phyloP scores from a whole-genome alignment of 768 basidiomycete species.

The Psilocybe sp. region DNA sequence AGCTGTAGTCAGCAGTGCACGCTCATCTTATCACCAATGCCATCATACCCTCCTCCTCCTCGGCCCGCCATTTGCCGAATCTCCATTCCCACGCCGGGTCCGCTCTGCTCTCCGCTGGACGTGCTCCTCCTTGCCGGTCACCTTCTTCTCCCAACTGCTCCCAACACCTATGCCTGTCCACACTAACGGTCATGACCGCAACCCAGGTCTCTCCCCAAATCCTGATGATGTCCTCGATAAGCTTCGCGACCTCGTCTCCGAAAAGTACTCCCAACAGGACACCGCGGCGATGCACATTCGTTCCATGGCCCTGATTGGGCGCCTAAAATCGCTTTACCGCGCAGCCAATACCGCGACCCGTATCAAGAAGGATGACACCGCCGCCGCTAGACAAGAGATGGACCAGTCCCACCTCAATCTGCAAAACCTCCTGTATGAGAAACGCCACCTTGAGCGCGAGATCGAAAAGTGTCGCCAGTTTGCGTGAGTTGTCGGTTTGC shows the following conservation, averaged over 20 bases:
- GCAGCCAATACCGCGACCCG: slow-evolving; percentile 70
- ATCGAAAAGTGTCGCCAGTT: slow-evolving; percentile 93
- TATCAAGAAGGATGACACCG: slow-evolving; percentile 62
- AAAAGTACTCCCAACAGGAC: slow-evolving; percentile 40
- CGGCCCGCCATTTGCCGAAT: slow-evolving; percentile 21
- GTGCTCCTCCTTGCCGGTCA: slow-evolving; percentile 9
- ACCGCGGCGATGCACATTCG: slow-evolving; percentile 54
- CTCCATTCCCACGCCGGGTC: slow-evolving; percentile 16
- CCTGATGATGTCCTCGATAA: slow-evolving; percentile 50
- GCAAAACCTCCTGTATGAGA: slow-evolving; percentile 87
- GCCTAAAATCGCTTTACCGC: slow-evolving; percentile 78
- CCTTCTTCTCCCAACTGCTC: slow-evolving; percentile 5
- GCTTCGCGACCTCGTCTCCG: slow-evolving; percentile 62
- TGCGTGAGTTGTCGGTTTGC: slow-evolving; percentile 51
- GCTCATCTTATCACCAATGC: slow-evolving; percentile 20
- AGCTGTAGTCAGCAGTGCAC: slow-evolving; percentile 15
- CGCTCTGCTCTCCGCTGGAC: background rate
- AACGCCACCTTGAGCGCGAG: slow-evolving; percentile 85
- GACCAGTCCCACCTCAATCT: slow-evolving; percentile 84
- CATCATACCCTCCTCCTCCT: slow-evolving; percentile 7
- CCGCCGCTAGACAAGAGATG: slow-evolving; percentile 84
- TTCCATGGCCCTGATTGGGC: slow-evolving; percentile 74
- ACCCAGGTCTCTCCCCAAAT: slow-evolving; percentile 23
- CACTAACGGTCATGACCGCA: slow-evolving; percentile 5
- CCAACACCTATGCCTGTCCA: slow-evolving; percentile 6